Evolutionary conservation across 1,284 basidiomycete species (phyloP).

Genomic region (Naganishia liquefaciens): DNA sequence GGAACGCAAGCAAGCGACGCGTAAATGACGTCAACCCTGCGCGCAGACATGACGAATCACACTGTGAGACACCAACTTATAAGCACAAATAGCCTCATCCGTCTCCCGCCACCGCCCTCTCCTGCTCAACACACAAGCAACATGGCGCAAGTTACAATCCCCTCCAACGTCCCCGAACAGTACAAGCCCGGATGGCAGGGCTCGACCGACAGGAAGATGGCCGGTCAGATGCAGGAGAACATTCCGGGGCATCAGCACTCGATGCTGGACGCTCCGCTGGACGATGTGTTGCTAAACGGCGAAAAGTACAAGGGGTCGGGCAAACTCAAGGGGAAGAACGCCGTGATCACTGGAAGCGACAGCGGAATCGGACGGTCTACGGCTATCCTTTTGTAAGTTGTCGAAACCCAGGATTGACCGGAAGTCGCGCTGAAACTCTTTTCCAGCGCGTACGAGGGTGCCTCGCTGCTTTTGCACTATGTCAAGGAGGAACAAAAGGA

Average conservation of each 20-base stretch:
- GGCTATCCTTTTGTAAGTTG: constrained; percentile 44
- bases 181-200: constrained; percentile 44
- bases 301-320: constrained; percentile 50
- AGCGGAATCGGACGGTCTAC: constrained; percentile 55
- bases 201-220: constrained; percentile 36
- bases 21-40: too few relatives aligned
- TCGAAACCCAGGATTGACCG: neutral
- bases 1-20: too few relatives aligned
- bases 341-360: constrained; percentile 54
- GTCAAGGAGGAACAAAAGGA: constrained; percentile 60
- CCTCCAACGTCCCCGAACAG: constrained; percentile 46
- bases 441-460: constrained; percentile 61
- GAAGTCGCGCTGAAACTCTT: neutral
- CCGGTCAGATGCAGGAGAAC: constrained; percentile 44
- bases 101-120: too few relatives aligned
- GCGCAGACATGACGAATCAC: too few relatives aligned
- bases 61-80: too few relatives aligned
- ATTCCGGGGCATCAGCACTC: constrained; percentile 45
- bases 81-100: too few relatives aligned
- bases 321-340: constrained; percentile 56
- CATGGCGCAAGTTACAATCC: constrained; percentile 34
- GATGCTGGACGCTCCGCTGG: constrained; percentile 52
- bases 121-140: constrained; percentile 2
- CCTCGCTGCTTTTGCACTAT: constrained; percentile 61
- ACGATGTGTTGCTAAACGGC: constrained; percentile 60